A percentile compares a stretch with the other conserved stretches of the same genome.
These are phyloP conservation scores for Auriscalpium vulgare DNA, from an alignment of 768 basidiomycete genomes.

Conservation along the genomic window DNA sequence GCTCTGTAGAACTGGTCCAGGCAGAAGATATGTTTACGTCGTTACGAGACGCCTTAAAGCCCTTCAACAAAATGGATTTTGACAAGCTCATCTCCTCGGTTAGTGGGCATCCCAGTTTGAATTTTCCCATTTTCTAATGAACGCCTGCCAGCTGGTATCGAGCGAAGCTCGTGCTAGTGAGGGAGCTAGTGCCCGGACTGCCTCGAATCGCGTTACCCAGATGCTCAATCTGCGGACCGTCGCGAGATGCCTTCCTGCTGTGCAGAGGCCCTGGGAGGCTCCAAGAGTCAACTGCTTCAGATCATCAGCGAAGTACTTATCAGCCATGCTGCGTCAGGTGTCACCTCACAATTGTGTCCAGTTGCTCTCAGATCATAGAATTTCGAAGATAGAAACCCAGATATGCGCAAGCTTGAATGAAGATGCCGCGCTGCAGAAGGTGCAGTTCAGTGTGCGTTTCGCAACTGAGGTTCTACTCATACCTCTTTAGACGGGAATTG, in stretches of 20 bases:
- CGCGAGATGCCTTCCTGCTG: conserved; percentile 55
- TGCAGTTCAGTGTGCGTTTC: conserved; percentile 16
- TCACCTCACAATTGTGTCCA: conserved; percentile 18
- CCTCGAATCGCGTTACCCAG: conserved; percentile 62
- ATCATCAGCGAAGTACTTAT: conserved; percentile 51
- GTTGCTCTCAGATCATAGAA: conserved; percentile 71
- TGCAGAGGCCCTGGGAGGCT: conserved; percentile 57
- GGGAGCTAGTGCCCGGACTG: conserved; percentile 43
- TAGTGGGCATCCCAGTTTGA: conserved; percentile 9
- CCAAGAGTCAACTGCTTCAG: conserved; percentile 49
- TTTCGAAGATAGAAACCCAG: conserved; percentile 51
- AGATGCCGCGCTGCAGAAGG: conserved; percentile 53
- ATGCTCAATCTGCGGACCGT: conserved; percentile 74
- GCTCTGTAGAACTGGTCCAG: conserved; percentile 57
- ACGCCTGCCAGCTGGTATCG: conserved; percentile 48
- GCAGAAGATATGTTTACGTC: conserved; percentile 67
- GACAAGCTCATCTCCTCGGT: conserved; percentile 79
- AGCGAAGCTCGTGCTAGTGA: conserved; percentile 48
- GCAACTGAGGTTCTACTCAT: background rate
- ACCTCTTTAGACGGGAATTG: conserved; percentile 51
- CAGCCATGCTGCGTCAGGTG: background rate
- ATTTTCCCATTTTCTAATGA: background rate
- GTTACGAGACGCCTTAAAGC: conserved; percentile 59
- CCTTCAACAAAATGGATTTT: conserved; percentile 74
- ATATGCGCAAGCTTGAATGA: conserved; percentile 69